These are phyloP conservation scores for Chenopodium suecicum DNA, from an alignment of 148 eudicot species.

Conservation along the genomic window DNA sequence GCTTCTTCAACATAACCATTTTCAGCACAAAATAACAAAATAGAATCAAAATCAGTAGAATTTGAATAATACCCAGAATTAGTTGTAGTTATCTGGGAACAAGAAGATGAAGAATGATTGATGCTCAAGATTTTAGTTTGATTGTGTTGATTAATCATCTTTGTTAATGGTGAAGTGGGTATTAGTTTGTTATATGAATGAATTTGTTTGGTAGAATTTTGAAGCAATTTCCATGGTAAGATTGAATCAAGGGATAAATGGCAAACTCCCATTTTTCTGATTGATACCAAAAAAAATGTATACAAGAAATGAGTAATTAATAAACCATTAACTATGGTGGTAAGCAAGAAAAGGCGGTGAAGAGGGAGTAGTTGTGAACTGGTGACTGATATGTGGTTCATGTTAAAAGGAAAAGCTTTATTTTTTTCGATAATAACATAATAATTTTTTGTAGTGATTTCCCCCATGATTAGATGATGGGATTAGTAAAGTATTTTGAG, in stretches of 20 bases:
- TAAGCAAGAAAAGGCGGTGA: too few species aligned
- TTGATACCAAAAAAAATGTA: too few species aligned
- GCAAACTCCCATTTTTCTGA: constrained; percentile 14
- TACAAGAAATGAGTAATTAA: too few species aligned
- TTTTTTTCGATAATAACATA: too few species aligned
- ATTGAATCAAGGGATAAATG: constrained; percentile 13
- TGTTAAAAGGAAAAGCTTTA: too few species aligned
- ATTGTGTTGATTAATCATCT: neutral
- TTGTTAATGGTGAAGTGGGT: constrained; percentile 8
- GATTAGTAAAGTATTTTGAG: too few species aligned
- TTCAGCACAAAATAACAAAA: constrained; percentile 52
- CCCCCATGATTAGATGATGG: too few species aligned
- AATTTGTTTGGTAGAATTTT: neutral
- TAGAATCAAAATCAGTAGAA: constrained; percentile 30
- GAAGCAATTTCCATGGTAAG: constrained; percentile 2
- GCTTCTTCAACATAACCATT: constrained; percentile 47
- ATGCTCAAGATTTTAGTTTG: constrained; percentile 5
- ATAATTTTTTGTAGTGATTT: too few species aligned
- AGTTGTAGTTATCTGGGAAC: neutral
- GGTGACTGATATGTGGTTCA: too few species aligned
- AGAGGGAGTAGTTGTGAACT: too few species aligned
- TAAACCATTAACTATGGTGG: too few species aligned
- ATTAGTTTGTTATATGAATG: neutral
- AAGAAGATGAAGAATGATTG: neutral
- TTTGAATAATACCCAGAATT: constrained; percentile 22